Conservation (phyloP, 169 alveolate genomes). For the Eimeria sp. region DNA sequence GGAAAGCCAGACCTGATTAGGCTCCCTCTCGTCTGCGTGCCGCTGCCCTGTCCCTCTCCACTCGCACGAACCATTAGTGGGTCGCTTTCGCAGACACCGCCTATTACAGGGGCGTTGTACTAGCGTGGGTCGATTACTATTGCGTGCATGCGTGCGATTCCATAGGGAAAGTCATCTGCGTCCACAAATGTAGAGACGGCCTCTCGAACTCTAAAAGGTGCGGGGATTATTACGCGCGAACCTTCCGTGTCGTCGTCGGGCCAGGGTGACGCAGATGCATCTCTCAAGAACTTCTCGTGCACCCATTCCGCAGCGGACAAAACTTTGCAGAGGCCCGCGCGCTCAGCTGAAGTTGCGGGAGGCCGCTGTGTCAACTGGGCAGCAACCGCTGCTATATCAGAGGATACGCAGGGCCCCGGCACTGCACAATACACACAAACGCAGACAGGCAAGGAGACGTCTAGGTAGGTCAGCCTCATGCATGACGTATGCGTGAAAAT, state of each 20-base stretch:
- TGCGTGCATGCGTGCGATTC: background rate
- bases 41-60: background rate
- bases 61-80: background rate
- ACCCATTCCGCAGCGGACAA: conserved; percentile 75
- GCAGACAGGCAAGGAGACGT: background rate
- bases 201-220: background rate
- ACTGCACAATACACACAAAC: background rate
- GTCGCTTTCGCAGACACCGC: background rate
- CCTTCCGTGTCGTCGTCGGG: conserved; percentile 50
- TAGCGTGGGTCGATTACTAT: background rate
- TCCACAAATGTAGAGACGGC: background rate
- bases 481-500: background rate
- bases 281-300: conserved; percentile 80
- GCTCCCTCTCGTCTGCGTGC: background rate
- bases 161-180: background rate
- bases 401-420: background rate
- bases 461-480: background rate
- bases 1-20: background rate
- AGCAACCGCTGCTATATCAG: background rate
- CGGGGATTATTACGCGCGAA: background rate
- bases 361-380: conserved; percentile 7
- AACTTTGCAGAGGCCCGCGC: conserved; percentile 79
- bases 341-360: conserved; percentile 75
- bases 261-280: background rate
- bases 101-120: background rate